Evolutionary conservation across 164 flowering plant genomes (phyloP).

Genomic region (Kalanchoe fedtschenkoi): DNA sequence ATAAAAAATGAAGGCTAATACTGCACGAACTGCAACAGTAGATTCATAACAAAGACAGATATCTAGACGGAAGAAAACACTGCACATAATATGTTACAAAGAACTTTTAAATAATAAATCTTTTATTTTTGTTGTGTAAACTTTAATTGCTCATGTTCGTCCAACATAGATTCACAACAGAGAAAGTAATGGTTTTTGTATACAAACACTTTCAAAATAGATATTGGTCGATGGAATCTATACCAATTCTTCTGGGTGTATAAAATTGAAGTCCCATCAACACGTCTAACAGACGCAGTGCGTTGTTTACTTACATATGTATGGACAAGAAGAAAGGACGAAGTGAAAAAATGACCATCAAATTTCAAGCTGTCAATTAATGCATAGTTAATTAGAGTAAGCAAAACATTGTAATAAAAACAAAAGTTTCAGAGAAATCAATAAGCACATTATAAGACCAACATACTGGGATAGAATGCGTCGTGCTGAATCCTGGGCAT

Average conservation of each 20-base stretch:
- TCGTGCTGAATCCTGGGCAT: conserved; percentile 71
- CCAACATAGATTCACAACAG: neutral
- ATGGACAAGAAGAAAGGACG: neutral
- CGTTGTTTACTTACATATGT: neutral
- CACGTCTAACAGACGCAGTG: neutral
- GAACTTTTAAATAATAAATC: neutral
- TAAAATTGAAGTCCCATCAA: neutral
- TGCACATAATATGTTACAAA: neutral
- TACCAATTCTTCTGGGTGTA: neutral
- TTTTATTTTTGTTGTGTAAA: neutral
- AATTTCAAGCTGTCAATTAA: neutral
- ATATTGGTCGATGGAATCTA: neutral
- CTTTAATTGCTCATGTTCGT: neutral
- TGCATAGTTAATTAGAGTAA: neutral
- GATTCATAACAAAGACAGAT: neutral
- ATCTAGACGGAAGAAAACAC: neutral
- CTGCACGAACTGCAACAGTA: neutral
- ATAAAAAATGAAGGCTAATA: neutral
- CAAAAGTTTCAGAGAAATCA: neutral
- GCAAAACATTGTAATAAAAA: neutral
- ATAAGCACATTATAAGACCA: conserved; percentile 6
- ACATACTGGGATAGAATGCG: conserved; percentile 80
- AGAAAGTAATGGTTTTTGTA: neutral
- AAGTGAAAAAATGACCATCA: neutral
- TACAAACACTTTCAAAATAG: neutral